Conservation (phyloP, 805 yeast species). For the Hanseniaspora clermontiae region DNA sequence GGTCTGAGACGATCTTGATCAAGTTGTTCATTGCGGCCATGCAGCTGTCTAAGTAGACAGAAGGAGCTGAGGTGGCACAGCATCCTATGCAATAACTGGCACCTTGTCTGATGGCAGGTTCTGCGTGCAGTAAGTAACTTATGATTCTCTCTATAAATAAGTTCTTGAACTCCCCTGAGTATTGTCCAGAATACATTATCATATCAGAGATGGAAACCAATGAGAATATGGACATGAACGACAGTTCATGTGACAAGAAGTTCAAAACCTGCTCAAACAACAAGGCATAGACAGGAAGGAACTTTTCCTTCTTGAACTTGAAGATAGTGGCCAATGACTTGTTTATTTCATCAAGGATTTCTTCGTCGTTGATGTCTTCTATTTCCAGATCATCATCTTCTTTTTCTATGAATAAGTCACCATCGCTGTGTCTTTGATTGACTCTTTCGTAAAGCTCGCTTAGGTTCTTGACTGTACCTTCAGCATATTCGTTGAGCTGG, state of each 20-base stretch:
- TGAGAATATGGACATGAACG: constrained; percentile 63
- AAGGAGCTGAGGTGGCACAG: constrained; percentile 72
- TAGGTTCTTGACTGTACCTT: constrained; percentile 48
- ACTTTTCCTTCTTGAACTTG: constrained; percentile 44
- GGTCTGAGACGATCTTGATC: constrained; percentile 55
- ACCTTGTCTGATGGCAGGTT: constrained; percentile 70
- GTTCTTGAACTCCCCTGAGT: constrained; percentile 51
- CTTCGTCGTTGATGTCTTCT: constrained; percentile 79
- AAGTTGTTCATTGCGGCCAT: constrained; percentile 63
- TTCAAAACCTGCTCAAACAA: constrained; percentile 47
- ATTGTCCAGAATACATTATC: constrained; percentile 65
- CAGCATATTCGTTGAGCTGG: constrained; percentile 45
- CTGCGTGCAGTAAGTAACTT: constrained; percentile 52
- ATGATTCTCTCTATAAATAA: constrained; percentile 51
- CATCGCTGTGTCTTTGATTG: constrained; percentile 56
- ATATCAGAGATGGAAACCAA: constrained; percentile 69
- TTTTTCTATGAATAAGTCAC: constrained; percentile 81
- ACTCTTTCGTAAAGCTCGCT: constrained; percentile 60
- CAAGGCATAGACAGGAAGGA: constrained; percentile 51
- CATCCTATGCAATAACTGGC: constrained; percentile 76
- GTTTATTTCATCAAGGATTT: constrained; percentile 72
- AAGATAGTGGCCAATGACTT: constrained; percentile 61
- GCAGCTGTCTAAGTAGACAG: constrained; percentile 46
- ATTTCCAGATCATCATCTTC: constrained; percentile 54
- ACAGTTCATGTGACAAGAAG: constrained; percentile 52